Conservation (phyloP, 306 rosid genomes). For the Bauhinia variegata region DNA sequence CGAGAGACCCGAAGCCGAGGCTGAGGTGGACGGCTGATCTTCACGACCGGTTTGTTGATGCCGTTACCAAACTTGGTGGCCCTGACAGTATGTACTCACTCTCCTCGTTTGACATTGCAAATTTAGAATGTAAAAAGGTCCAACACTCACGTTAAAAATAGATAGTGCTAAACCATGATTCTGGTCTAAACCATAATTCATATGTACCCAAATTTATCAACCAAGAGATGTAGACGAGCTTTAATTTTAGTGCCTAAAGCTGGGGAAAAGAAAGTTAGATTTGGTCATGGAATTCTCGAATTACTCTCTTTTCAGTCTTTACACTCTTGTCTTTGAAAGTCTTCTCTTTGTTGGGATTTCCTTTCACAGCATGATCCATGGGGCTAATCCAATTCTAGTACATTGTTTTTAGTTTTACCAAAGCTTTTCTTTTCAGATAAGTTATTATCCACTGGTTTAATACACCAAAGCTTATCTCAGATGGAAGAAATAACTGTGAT, state of each 20-base stretch:
- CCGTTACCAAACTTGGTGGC: constrained; percentile 97
- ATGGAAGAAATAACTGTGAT: constrained; percentile 4
- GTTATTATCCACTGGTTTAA: neutral
- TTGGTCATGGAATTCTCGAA: neutral
- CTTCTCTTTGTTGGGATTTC: neutral
- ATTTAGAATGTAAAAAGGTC: too few relatives aligned
- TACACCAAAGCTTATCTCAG: neutral
- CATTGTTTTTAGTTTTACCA: neutral
- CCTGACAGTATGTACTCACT: constrained; percentile 70
- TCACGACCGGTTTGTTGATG: constrained; percentile 88
- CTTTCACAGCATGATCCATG: neutral
- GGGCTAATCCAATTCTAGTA: neutral
- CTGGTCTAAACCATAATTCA: too few relatives aligned
- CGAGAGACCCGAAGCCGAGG: constrained; percentile 92
- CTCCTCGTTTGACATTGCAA: neutral
- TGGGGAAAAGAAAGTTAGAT: neutral
- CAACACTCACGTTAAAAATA: too few relatives aligned
- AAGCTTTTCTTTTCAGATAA: neutral
- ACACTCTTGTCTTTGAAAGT: neutral
- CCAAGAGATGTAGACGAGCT: neutral
- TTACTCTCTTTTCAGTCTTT: constrained; percentile 13
- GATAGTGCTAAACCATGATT: too few relatives aligned
- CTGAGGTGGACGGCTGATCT: constrained; percentile 95
- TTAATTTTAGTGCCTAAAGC: neutral
- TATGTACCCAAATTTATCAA: neutral